Conservation (phyloP, 225 moss, liverwort and hornwort species). For the Pleurozium schreberi region DNA sequence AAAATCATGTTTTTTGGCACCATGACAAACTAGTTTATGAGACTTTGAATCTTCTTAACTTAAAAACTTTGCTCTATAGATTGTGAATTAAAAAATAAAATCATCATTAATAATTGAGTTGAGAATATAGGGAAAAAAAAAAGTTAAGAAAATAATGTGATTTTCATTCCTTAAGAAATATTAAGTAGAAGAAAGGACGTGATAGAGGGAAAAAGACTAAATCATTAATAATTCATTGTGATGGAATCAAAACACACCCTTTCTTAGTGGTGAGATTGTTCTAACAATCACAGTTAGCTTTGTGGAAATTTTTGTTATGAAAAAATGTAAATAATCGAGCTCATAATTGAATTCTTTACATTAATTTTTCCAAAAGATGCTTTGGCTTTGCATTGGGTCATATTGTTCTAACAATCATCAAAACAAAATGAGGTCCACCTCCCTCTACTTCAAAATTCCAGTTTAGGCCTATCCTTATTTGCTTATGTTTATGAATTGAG, state of each 20-base stretch:
- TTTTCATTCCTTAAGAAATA: not conserved
- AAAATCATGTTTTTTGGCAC: not conserved
- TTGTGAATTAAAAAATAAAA: accelerated
- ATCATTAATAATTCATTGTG: not conserved
- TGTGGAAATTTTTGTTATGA: not conserved
- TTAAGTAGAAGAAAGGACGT: not conserved
- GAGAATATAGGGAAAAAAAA: not conserved
- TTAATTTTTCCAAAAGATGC: not conserved
- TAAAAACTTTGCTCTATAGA: too few species aligned
- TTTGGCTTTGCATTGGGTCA: not conserved
- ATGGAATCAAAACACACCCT: too few species aligned
- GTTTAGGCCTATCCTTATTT: accelerated
- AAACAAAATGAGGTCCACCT: accelerated
- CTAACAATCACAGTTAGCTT: too few species aligned
- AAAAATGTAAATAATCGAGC: not conserved
- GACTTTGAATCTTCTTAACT: not conserved
- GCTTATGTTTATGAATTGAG: accelerated
- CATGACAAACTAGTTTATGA: not conserved
- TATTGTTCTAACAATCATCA: not conserved
- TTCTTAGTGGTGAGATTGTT: not conserved
- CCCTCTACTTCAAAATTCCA: not conserved
- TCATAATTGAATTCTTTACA: not conserved
- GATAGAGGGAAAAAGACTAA: not conserved
- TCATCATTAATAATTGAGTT: not conserved
- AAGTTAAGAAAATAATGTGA: not conserved